Base-by-base conservation (phyloP, 2,329 filamentous ascomycete genomes). In the Xylaria sp. region DNA sequence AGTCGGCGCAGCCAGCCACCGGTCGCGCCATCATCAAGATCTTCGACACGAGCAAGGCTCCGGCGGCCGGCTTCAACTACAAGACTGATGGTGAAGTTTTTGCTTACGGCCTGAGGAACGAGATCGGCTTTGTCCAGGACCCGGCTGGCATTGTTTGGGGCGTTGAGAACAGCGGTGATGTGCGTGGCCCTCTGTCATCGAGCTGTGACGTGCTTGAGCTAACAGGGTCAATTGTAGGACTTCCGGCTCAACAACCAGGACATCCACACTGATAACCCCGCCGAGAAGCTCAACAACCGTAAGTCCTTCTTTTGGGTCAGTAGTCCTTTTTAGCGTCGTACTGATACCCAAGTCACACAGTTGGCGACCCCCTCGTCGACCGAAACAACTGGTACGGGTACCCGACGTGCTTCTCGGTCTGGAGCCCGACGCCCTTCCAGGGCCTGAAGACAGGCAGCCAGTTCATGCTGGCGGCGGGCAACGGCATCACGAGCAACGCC, bases 241-340 rank as follows among this genome's bases (percentile, higher is more conserved):
- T 82, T 90, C 55, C 77, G 79, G 24, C 82, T 87, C 34, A 81
- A 84, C 64, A 84, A 84, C 53, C 73, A 82, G 32, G 85, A 88
- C 61, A 85, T 90, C 62, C 86, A 88, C 72, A 80, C 84, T 53
- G 82, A 90, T 75, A 91, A 91, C 73, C 89, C 89, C 0, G 88
- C 85, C 3, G 89, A 91, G 74, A 87, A 91, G 78, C 78, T 91
- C 72, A 91, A 91, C 78, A 90, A 86, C 78, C 83, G 88, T 78
- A 73, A 71, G 76, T n/a, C 27, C 36, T 12, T 19, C 17, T 14
- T 3, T 6, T 27, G 5, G 12, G 24, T 12, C 42, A 32, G n/a
- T n/a, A n/a, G n/a, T n/a, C n/a, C n/a, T n/a, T n/a, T n/a, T n/a
- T 21, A 57, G 11, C 27, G 7, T 1, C 1, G 39, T 12, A 11